Conservation (phyloP, 371 early-diverging fungal species). For the Saksenaea vasiformis region DNA sequence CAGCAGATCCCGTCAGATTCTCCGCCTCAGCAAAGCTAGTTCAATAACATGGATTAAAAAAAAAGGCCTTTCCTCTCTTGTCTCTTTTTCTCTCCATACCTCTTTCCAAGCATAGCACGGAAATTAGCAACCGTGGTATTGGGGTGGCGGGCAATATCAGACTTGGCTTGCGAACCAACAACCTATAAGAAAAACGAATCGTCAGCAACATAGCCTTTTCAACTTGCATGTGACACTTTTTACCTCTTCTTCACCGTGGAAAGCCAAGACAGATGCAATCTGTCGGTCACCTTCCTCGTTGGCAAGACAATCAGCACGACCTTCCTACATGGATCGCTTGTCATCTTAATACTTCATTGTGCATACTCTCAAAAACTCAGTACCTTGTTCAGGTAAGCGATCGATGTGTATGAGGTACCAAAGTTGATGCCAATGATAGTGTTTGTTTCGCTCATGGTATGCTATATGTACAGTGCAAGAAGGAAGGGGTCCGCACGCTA, state of each 20-base stretch:
- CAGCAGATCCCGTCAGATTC: slow-evolving; percentile 56
- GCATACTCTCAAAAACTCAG: neutral
- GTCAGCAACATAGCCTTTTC: neutral
- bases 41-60: too few relatives aligned
- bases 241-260: slow-evolving; percentile 89
- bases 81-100: slow-evolving; percentile 40
- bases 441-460: slow-evolving; percentile 38
- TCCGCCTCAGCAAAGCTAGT: slow-evolving; percentile 48
- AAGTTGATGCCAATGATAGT: slow-evolving; percentile 83
- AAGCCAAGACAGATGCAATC: slow-evolving; percentile 91
- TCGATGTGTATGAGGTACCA: slow-evolving; percentile 89
- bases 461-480: neutral
- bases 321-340: slow-evolving; percentile 62
- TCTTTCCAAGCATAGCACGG: slow-evolving; percentile 81
- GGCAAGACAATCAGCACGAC: slow-evolving; percentile 90
- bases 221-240: neutral
- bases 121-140: slow-evolving; percentile 88
- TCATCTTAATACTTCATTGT: neutral
- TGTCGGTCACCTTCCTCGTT: slow-evolving; percentile 97
- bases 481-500: neutral
- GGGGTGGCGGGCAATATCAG: slow-evolving; percentile 88
- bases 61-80: neutral
- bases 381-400: slow-evolving; percentile 85
- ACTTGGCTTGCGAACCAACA: slow-evolving; percentile 91
- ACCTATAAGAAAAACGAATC: slow-evolving; percentile 52